A percentile compares a stretch with the other conserved stretches of the same genome.
phyloP scores from a whole-genome alignment of 1,284 basidiomycete genomes.

The Cystobasidium sp. region DNA sequence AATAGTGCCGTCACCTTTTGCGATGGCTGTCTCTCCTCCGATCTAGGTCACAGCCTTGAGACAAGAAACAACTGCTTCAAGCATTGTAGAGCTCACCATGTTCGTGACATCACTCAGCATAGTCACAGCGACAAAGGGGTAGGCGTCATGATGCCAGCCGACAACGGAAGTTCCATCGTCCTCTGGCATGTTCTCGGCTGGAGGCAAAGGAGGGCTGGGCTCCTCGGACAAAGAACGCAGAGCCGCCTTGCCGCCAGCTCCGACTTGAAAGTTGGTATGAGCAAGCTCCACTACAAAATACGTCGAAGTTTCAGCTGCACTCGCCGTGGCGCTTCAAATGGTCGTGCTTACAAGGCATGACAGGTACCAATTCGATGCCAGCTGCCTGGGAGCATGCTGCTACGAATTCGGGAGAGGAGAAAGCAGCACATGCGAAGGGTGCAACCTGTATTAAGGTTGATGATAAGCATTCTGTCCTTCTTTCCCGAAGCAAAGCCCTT shows the following conservation, averaged over 20 bases:
- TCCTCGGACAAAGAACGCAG: not conserved
- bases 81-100: slow-evolving; percentile 36
- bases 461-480: not conserved
- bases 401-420: slow-evolving; percentile 51
- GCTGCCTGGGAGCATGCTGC: slow-evolving; percentile 51
- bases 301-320: not conserved
- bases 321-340: not conserved
- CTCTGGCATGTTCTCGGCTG: not conserved
- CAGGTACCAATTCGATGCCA: slow-evolving; percentile 51
- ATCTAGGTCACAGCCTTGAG: not conserved
- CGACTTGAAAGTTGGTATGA: slow-evolving; percentile 48
- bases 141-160: slow-evolving; percentile 35
- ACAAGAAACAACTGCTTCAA: no score
- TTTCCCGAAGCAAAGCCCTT: not conserved
- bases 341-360: slow-evolving; percentile 17
- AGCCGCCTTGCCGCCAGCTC: slow-evolving; percentile 14
- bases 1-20: slow-evolving; percentile 49
- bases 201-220: slow-evolving; percentile 17
- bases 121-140: slow-evolving; percentile 51
- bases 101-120: slow-evolving; percentile 51
- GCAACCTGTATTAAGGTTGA: slow-evolving; percentile 14
- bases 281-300: slow-evolving; percentile 11
- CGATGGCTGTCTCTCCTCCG: slow-evolving; percentile 52
- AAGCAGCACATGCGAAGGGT: slow-evolving; percentile 46
- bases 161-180: slow-evolving; percentile 22